These are phyloP conservation scores for Entophlyctis helioformis DNA, from an alignment of 192 early-diverging fungal genomes.

Conservation along the genomic window DNA sequence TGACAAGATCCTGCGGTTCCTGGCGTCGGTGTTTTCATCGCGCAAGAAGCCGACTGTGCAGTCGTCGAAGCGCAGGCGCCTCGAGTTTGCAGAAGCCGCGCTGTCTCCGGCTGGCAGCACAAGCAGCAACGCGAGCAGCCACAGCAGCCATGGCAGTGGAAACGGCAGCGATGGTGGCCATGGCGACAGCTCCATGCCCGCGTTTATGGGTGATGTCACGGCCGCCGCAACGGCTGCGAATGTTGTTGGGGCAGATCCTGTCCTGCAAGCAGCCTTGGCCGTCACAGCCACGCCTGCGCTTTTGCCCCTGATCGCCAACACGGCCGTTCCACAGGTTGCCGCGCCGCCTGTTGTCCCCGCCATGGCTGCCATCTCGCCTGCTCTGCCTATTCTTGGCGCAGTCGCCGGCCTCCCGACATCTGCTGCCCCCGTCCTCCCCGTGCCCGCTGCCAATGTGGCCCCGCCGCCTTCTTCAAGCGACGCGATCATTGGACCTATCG, in stretches of 20 bases:
- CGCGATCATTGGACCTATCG: no score
- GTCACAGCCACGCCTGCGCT: no score
- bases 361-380: no score
- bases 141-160: neutral
- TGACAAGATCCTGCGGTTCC: constrained; percentile 84
- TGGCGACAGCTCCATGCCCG: neutral
- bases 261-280: neutral
- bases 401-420: no score
- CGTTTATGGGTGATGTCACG: neutral
- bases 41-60: constrained; percentile 11
- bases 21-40: constrained; percentile 70
- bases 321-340: no score
- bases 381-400: no score
- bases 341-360: no score
- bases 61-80: no score
- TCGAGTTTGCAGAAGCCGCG: constrained; percentile 3
- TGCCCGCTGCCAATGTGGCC: no score
- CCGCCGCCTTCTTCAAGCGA: no score
- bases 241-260: constrained; percentile 11
- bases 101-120: neutral
- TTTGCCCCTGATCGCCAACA: no score
- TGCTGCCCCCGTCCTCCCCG: no score
- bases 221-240: neutral
- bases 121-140: neutral
- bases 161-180: constrained; percentile 1